Conservation (phyloP, 371 early-diverging fungal genomes). For the Circinella umbellata region DNA sequence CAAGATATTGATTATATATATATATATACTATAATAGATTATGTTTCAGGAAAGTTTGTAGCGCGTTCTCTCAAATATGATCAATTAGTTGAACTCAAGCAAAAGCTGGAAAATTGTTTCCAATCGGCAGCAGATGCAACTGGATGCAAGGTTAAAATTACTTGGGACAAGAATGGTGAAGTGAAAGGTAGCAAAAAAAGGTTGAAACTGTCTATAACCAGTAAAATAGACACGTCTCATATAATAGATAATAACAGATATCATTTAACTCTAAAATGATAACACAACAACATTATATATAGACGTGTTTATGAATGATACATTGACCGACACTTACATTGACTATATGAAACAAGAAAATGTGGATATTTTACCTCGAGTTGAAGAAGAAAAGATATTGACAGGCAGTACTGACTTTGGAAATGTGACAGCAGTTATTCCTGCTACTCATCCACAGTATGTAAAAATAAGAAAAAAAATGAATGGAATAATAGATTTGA, state of each 20-base stretch:
- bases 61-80: slow-evolving; percentile 57
- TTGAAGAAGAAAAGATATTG: slow-evolving; percentile 39
- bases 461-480: background rate
- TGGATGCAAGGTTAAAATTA: slow-evolving; percentile 68
- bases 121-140: slow-evolving; percentile 72
- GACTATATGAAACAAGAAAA: slow-evolving; percentile 56
- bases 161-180: slow-evolving; percentile 49
- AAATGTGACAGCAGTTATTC: slow-evolving; percentile 44
- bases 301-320: slow-evolving; percentile 44
- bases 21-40: slow-evolving; percentile 32
- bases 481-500: background rate
- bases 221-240: no score
- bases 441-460: slow-evolving; percentile 15
- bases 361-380: slow-evolving; percentile 40
- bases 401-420: slow-evolving; percentile 81
- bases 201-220: no score
- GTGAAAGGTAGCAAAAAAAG: slow-evolving; percentile 25
- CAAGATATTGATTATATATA: no score
- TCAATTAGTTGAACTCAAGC: slow-evolving; percentile 53
- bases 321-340: slow-evolving; percentile 63
- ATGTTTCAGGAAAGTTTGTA: slow-evolving; percentile 54
- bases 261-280: no score
- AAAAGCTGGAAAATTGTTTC: slow-evolving; percentile 59
- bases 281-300: background rate
- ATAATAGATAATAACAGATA: no score